Percentiles rank a stretch among this genome's conserved stretches.
Evolutionary conservation across 1,284 basidiomycete species (phyloP).

Genomic region (Cutaneotrichosporon cavernicola): DNA sequence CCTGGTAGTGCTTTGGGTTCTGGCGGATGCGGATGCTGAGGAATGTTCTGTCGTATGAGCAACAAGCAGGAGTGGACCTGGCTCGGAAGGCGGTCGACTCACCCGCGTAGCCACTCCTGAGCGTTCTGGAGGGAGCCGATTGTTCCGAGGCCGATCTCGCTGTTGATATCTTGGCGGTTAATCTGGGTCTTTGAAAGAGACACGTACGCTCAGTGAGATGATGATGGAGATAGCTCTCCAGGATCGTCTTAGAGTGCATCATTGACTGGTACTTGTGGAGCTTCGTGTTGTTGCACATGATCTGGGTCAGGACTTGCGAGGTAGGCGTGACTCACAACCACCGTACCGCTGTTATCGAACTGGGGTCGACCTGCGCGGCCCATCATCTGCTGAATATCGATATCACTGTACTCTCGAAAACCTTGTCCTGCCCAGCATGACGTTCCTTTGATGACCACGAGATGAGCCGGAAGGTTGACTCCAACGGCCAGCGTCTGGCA

Average conservation of each 20-base stretch:
- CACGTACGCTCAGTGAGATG: conserved; percentile 69
- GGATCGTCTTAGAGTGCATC: conserved; percentile 58
- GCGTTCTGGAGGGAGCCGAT: conserved; percentile 68
- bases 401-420: conserved; percentile 51
- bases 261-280: conserved; percentile 39
- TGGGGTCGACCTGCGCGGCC: conserved; percentile 80
- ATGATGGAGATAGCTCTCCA: conserved; percentile 80
- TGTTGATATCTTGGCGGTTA: conserved; percentile 67
- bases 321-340: conserved; percentile 21
- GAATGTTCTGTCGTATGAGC: conserved; percentile 61
- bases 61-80: neutral
- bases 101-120: conserved; percentile 67
- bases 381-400: conserved; percentile 55
- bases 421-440: conserved; percentile 43
- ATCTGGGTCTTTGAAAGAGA: neutral
- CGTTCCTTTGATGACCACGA: conserved; percentile 54
- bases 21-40: conserved; percentile 76
- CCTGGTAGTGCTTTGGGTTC: conserved; percentile 73
- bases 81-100: conserved; percentile 1
- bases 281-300: conserved; percentile 45
- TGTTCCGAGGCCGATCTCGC: conserved; percentile 81
- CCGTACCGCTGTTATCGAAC: conserved; percentile 65
- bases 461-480: conserved; percentile 56
- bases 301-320: conserved; percentile 6
- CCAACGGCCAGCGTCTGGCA: conserved; percentile 56